Evolutionary conservation across 345 rosid genomes (phyloP).

Genomic region (Clausena lansium): DNA sequence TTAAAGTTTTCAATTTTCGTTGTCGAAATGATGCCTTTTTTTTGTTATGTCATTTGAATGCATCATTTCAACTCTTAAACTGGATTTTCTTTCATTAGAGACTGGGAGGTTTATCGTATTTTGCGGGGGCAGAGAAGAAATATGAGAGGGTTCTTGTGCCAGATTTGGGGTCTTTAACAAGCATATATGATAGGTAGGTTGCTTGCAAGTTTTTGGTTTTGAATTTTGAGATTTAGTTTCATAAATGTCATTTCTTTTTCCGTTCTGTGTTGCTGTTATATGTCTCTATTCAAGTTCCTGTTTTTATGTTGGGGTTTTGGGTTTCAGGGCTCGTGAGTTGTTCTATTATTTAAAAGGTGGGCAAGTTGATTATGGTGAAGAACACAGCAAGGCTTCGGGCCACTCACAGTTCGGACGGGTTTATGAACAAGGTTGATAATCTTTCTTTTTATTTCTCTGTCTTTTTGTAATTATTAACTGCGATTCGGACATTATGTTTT

Average conservation of each 20-base stretch:
- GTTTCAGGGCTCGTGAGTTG: slow-evolving; percentile 87
- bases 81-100: slow-evolving; percentile 41
- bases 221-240: not conserved
- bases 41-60: not conserved
- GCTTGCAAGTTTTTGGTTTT: not conserved
- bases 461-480: not conserved
- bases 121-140: slow-evolving; percentile 97
- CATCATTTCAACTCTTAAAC: not conserved
- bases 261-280: not conserved
- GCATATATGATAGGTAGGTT: slow-evolving; percentile 79
- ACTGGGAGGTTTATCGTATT: slow-evolving; percentile 89
- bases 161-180: slow-evolving; percentile 94
- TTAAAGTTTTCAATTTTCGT: not conserved
- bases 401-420: slow-evolving; percentile 82
- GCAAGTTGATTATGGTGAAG: slow-evolving; percentile 88
- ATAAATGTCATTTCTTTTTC: not conserved
- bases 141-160: slow-evolving; percentile 95
- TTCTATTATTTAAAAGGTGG: slow-evolving; percentile 97
- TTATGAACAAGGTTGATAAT: slow-evolving; percentile 64
- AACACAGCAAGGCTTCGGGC: slow-evolving; percentile 88
- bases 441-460: not conserved
- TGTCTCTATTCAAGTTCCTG: not conserved
- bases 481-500: not conserved
- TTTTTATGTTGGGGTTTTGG: slow-evolving; percentile 2
- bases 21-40: too few species aligned